A percentile compares a stretch with the other conserved stretches of the same genome.
Evolutionary conservation across 2,329 filamentous ascomycete genomes (phyloP).

Genomic region (Alternaria brassicicola): DNA sequence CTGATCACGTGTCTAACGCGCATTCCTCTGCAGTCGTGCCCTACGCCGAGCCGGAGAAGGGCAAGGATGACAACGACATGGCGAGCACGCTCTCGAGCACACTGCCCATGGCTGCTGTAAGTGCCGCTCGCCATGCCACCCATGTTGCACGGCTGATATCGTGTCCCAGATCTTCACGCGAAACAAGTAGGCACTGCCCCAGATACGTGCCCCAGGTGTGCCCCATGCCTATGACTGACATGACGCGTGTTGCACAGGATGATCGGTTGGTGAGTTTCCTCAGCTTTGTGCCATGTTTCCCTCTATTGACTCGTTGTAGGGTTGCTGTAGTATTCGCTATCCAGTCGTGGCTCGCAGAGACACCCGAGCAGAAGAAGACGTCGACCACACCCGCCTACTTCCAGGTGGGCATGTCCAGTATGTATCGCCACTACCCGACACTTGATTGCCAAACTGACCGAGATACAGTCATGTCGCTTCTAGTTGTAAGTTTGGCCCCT

Average conservation of each 20-base stretch:
- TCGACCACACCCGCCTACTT: slow-evolving; percentile 74
- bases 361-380: slow-evolving; percentile 68
- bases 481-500: slow-evolving; percentile 49
- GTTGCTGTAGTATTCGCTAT: slow-evolving; percentile 74
- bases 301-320: slow-evolving; percentile 55
- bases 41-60: slow-evolving; percentile 76
- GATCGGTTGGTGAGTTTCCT: slow-evolving; percentile 63
- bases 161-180: slow-evolving; percentile 77
- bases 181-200: slow-evolving; percentile 68
- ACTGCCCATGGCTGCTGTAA: slow-evolving; percentile 87
- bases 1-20: slow-evolving; percentile 40
- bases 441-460: slow-evolving; percentile 13
- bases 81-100: slow-evolving; percentile 75
- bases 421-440: slow-evolving; percentile 43
- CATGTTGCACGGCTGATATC: slow-evolving; percentile 37
- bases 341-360: slow-evolving; percentile 79
- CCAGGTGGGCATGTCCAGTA: slow-evolving; percentile 79
- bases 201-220: slow-evolving; percentile 6
- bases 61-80: slow-evolving; percentile 70
- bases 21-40: slow-evolving; percentile 71
- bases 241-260: slow-evolving; percentile 54
- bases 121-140: slow-evolving; percentile 35
- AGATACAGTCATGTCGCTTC: slow-evolving; percentile 51
- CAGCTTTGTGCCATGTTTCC: slow-evolving; percentile 11
- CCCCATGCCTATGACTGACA: slow-evolving; percentile 24